Base-by-base conservation (phyloP, 108 stramenopile species). In the Nitzschia sp. region DNA sequence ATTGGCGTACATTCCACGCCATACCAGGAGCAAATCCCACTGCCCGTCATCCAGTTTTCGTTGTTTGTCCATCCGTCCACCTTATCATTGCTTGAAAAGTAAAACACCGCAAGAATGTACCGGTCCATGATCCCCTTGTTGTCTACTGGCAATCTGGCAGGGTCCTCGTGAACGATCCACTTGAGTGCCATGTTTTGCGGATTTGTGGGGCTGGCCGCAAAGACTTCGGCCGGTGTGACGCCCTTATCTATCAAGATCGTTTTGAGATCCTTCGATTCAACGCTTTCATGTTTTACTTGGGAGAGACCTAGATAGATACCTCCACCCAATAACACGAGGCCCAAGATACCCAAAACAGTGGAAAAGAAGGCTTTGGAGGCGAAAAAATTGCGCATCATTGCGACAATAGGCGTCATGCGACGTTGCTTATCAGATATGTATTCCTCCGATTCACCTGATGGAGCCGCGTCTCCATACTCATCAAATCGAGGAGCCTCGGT, bases 21-120 rank as follows among this genome's bases (percentile, higher is more conserved):
- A 24, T 61, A 66, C 85, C 85, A 85, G 1, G 35, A 21, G 54
- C 85, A 85, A 55, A 62, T 47, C 1, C 78, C 81, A 17, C 23
- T 46, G 27, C 26, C 67, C 0, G 77, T 72, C 63, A 85, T 58
- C 85, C 85, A 70, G 28, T 64, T 33, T 0, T 54, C 55, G 3
- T 28, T 25, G 19, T 76, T 57, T 2, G 26, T 70, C 75, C 68
- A 70, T 5, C 51, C 59, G 17, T 36, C 75, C 4, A 19, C 5
- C 42, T 15, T 29, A 57, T 65, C 48, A 51, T 19, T 56, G 26
- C 60, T 54, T 19, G 30, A n/a, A 42, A 46, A 70, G 27, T 58
- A 76, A 36, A 70, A 57, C 1, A 69, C 68, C 2, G 75, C 68
- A 23, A 76, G 19, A 26, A 67, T 55, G 30, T 76, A 76, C 3